phyloP scores from a whole-genome alignment of 2,329 filamentous ascomycete genomes.

The Aureobasidium sp. region DNA sequence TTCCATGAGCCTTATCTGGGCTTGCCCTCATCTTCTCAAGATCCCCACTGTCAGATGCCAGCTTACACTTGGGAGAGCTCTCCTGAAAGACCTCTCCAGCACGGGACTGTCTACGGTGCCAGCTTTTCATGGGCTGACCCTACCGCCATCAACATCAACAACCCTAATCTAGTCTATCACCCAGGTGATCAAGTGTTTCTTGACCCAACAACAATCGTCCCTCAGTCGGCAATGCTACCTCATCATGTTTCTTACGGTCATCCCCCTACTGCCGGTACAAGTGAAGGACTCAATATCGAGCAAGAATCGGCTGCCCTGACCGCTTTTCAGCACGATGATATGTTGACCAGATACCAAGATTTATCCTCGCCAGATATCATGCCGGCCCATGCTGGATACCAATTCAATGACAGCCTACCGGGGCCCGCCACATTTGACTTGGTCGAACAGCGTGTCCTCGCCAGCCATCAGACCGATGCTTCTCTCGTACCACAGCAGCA shows the following conservation, averaged over 20 bases:
- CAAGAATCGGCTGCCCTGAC: neutral
- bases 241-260: neutral
- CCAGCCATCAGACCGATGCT: neutral
- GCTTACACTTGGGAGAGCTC: neutral
- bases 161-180: neutral
- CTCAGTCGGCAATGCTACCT: neutral
- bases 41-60: neutral
- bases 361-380: neutral
- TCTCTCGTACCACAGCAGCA: neutral
- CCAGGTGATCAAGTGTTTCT: neutral
- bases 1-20: neutral
- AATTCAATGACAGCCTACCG: neutral
- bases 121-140: neutral
- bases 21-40: neutral
- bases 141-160: neutral
- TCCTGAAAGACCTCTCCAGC: neutral
- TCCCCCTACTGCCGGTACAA: neutral
- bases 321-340: neutral
- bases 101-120: neutral
- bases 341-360: neutral
- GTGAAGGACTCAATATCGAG: neutral
- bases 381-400: neutral
- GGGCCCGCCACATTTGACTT: neutral
- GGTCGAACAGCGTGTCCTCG: neutral
- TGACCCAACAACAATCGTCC: neutral